A percentile compares a stretch with the other conserved stretches of the same genome.
These are phyloP conservation scores for Backusella sp. DNA, from an alignment of 192 early-diverging fungal species.

Conservation along the genomic window DNA sequence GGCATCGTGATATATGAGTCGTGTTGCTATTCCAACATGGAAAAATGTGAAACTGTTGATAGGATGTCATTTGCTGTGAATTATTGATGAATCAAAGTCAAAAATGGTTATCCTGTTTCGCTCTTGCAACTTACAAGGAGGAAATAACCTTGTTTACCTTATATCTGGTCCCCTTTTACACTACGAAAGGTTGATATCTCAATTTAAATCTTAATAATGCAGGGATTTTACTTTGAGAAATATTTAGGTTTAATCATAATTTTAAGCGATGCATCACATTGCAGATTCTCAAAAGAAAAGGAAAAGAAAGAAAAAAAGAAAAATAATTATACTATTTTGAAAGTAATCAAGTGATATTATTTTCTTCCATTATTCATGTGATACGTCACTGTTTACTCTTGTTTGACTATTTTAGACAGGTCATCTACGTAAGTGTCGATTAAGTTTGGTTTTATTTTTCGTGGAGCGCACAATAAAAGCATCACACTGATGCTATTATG, in stretches of 20 bases:
- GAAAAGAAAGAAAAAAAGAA: background rate
- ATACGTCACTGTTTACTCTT: background rate
- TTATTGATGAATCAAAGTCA: background rate
- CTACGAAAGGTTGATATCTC: background rate
- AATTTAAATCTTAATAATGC: background rate
- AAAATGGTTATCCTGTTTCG: background rate
- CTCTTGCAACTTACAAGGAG: too few species aligned
- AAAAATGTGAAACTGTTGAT: too few species aligned
- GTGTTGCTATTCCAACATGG: too few species aligned
- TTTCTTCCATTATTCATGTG: background rate
- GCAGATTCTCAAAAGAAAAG: background rate
- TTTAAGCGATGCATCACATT: background rate
- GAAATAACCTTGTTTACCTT: too few species aligned
- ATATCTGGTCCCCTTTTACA: too few species aligned
- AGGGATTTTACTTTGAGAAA: background rate
- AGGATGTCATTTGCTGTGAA: too few species aligned
- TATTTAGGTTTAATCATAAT: background rate
- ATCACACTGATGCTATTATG: background rate
- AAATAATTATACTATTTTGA: constrained; percentile 5
- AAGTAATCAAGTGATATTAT: background rate
- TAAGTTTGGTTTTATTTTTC: background rate
- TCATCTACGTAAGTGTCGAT: background rate
- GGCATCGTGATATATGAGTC: too few species aligned
- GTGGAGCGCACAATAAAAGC: background rate
- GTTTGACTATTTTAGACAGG: background rate